Base-by-base conservation (phyloP, 2,329 filamentous ascomycete genomes). In the Calycina herbarum region DNA sequence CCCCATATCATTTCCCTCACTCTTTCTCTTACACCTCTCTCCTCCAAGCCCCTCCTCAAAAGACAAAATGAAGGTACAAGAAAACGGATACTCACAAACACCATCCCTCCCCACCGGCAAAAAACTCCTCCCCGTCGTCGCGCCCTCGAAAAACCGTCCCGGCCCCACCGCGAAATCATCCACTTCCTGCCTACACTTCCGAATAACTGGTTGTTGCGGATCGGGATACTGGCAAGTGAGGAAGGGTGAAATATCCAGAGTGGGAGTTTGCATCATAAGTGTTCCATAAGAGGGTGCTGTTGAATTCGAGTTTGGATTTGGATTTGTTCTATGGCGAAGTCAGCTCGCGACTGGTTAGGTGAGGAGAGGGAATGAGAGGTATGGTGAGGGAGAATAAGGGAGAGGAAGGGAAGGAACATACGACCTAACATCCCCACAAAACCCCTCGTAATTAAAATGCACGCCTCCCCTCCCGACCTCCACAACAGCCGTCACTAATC, bases 381-480 rank as follows among this genome's bases (percentile, higher is more conserved):
- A 20, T n/a, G 1, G 40, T 17, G 40, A 11, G 5, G 5, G 2
- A 17, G 4, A n/a, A 15, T 2, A 20, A 15, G 17, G 2, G 8
- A 2, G n/a, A 6, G 4, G 35, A 38, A 3, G 8, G 13, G 13
- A 45, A 45, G 8, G 42, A 10, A 57, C 24, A 15, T 57, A 57
- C 54, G 24, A 8, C 54, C 13, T 29, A 17, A 57, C 54, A 31
- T 29, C 54, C 54, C 54, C 27, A 29, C 54, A 57, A 57, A 15
- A 57, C 2, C 54, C 54, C 17, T 29, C 24, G 17, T 57, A 57
- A 57, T 57, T 33, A 15, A 59, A 59, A 59, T 59, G 35, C 6
- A 59, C 57, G 5, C 11, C n/a, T 15, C 31, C 29, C 17, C n/a
- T 27, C 6, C 57, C 57, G 1, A 59, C 57, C 5, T n/a, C 31